These are phyloP conservation scores for Entonaema liquescens DNA, from an alignment of 495 filamentous ascomycete species.

Conservation along the genomic window DNA sequence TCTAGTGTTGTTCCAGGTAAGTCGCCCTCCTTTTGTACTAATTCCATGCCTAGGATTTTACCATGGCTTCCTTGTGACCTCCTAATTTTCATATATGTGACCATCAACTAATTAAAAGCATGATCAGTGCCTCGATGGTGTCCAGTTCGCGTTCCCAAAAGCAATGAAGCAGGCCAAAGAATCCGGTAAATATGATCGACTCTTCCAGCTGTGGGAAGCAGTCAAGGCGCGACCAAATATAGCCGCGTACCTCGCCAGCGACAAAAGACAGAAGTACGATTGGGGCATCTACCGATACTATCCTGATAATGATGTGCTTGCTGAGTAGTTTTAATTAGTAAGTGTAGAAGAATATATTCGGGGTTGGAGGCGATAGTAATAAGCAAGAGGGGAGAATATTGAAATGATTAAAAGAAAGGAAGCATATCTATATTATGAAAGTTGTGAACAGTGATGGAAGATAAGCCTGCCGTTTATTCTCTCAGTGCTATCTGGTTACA, in stretches of 20 bases:
- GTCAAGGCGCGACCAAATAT: constrained; percentile 15
- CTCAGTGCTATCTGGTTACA: neutral
- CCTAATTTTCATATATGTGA: too few relatives aligned
- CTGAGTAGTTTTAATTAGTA: neutral
- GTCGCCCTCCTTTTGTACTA: neutral
- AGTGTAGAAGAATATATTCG: too few relatives aligned
- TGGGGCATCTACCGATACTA: constrained; percentile 12
- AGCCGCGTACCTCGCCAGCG: constrained; percentile 10
- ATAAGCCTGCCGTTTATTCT: too few relatives aligned
- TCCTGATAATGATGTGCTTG: constrained; percentile 6
- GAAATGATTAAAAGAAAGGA: neutral
- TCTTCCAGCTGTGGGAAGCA: constrained; percentile 16
- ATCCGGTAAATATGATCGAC: constrained; percentile 9
- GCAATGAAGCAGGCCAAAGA: neutral
- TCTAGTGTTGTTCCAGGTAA: neutral
- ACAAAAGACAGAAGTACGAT: neutral
- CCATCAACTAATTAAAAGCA: constrained; percentile 39
- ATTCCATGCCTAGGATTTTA: neutral
- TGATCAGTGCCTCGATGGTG: constrained; percentile 18
- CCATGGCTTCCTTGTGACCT: neutral
- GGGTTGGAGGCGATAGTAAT: too few relatives aligned
- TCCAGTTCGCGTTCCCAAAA: constrained; percentile 1
- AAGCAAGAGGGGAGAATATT: too few relatives aligned
- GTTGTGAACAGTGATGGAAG: neutral
- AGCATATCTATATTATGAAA: too few relatives aligned